Conservation (phyloP, 345 rosid species). For the Populus tremula region DNA sequence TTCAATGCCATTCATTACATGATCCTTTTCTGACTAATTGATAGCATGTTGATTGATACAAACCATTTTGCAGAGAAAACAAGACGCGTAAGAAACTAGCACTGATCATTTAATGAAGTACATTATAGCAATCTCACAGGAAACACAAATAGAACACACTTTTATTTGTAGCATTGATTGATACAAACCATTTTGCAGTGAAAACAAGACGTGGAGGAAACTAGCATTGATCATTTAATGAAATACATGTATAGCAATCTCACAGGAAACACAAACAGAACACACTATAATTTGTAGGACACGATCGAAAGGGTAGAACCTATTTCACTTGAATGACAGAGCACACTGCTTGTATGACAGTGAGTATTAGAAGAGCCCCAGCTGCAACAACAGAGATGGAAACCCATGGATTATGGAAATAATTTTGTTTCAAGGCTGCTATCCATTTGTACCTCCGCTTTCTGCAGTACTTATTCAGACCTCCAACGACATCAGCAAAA, state of each 20-base stretch:
- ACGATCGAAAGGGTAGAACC: background rate
- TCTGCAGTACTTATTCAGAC: background rate
- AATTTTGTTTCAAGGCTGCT: slow-evolving; percentile 11
- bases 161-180: background rate
- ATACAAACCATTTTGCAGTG: too few species aligned
- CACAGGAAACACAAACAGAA: background rate
- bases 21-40: too few species aligned
- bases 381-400: slow-evolving; percentile 13
- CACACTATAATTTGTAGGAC: background rate
- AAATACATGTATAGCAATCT: background rate
- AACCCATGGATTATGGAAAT: slow-evolving; percentile 26
- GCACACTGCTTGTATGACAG: slow-evolving; percentile 13
- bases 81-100: too few species aligned
- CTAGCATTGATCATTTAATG: too few species aligned
- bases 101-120: too few species aligned
- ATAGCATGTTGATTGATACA: too few species aligned
- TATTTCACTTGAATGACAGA: background rate
- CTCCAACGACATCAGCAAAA: background rate
- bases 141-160: background rate
- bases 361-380: slow-evolving; percentile 1
- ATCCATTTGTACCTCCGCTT: slow-evolving; percentile 15
- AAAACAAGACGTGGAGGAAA: too few species aligned
- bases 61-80: too few species aligned
- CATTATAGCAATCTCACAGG: background rate
- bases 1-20: too few species aligned